phyloP scores from a whole-genome alignment of 2,329 filamentous ascomycete species.

The Aspergillus neoniger region DNA sequence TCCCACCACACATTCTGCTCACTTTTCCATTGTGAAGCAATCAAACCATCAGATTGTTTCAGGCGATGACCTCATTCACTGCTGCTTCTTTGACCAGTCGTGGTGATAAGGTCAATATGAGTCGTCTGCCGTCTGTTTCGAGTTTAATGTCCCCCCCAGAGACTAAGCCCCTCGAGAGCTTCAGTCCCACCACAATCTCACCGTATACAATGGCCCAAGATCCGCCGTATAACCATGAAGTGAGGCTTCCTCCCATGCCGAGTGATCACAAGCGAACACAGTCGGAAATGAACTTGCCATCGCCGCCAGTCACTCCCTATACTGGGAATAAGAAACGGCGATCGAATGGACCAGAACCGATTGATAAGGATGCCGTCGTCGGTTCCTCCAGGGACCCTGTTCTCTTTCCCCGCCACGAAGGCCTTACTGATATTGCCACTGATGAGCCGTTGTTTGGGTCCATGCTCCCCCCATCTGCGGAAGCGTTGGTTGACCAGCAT shows the following conservation, averaged over 20 bases:
- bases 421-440: constrained; percentile 33
- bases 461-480: constrained; percentile 34
- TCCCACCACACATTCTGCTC: neutral
- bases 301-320: constrained; percentile 50
- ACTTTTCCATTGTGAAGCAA: neutral
- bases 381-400: constrained; percentile 41
- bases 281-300: constrained; percentile 48
- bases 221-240: constrained; percentile 29
- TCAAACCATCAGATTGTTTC: neutral
- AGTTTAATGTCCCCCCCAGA: constrained; percentile 51
- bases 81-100: constrained; percentile 25
- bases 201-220: constrained; percentile 33
- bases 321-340: constrained; percentile 43
- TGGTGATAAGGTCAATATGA: constrained; percentile 39
- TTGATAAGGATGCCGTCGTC: constrained; percentile 31
- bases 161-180: constrained; percentile 54
- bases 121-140: constrained; percentile 45
- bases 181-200: constrained; percentile 32
- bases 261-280: constrained; percentile 44
- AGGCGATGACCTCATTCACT: constrained; percentile 32
- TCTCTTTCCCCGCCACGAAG: constrained; percentile 45
- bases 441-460: constrained; percentile 47
- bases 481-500: constrained; percentile 45
- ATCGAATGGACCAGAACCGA: constrained; percentile 35
- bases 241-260: constrained; percentile 46